phyloP scores from a whole-genome alignment of 768 basidiomycete species.

The Cubamyces lactineus region DNA sequence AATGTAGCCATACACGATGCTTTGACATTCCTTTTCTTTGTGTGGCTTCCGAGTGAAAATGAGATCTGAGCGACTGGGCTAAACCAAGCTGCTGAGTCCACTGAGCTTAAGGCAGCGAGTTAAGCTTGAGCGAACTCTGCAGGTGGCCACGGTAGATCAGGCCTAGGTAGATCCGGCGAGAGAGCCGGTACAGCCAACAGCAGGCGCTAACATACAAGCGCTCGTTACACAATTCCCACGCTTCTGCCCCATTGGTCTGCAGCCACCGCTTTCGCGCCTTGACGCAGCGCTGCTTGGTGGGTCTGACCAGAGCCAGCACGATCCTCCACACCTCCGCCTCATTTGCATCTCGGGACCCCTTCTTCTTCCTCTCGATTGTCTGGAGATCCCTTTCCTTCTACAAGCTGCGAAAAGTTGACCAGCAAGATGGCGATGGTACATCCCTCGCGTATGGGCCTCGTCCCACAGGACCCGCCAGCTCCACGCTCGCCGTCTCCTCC shows the following conservation, averaged over 20 bases:
- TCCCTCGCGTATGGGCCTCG: conserved; percentile 70
- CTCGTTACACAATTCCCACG: conserved; percentile 6
- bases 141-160: no score
- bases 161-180: no score
- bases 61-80: no score
- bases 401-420: neutral
- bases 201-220: neutral
- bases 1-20: neutral
- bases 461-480: conserved; percentile 47
- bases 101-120: no score
- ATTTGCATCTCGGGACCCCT: neutral
- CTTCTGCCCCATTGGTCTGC: neutral
- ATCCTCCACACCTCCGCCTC: neutral
- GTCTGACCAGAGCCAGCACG: neutral
- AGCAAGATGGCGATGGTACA: conserved; percentile 69
- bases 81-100: no score
- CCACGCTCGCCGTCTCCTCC: conserved; percentile 49
- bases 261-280: conserved; percentile 2
- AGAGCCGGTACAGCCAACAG: no score
- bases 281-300: neutral
- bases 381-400: no score
- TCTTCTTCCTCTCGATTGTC: neutral
- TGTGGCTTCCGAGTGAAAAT: no score
- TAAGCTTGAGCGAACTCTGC: no score
- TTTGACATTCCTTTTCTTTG: neutral